Evolutionary conservation across 2,329 filamentous ascomycete species (phyloP), one percentile per base, ranked within the genome.

Genomic region (Truncatella angustata): DNA sequence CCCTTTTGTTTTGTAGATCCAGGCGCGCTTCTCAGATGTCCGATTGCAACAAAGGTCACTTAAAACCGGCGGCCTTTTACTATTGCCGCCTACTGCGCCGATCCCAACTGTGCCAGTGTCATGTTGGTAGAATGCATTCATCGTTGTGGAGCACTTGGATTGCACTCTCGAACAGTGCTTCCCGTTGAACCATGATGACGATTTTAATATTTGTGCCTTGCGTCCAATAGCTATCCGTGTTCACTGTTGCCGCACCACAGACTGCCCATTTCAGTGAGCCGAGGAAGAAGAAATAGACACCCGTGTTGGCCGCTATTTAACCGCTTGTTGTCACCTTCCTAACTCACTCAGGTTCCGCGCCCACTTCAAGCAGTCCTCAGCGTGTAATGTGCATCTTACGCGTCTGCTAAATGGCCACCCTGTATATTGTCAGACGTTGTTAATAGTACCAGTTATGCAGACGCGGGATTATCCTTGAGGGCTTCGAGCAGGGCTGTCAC

Each of bases 271-370:
- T 49, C 30, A 16, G 23, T 23, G 32, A 4, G 20, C 20, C 14
- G 21, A n/a, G 12, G 40, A 44, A 23, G 40, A 12, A 12, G 16
- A 24, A 28, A n/a, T 23, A 30, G 12, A 28, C 21, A 20, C 21
- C 40, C 40, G 30, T 21, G 28, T 28, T 21, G n/a, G 44, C 44
- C 34, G 23, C 24, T 26, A 49, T 49, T 49, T 49, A 49, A 24
- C 45, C 45, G 45, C 45, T 23, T 12, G 37, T 14, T 50, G 47
- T 24, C 36, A 50, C 47, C 47, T 50, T 50, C 47, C 47, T 50
- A 50, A 28, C 47, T 50, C 36, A 28, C 21, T 42, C 35, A 35
- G n/a, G 23, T 50, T 50, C 47, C 47, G 47, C 32, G 47, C 47
- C 35, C 35, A 40, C 47, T 42, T 28, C 16, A 50, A 50, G 47